A percentile compares a stretch with the other conserved stretches of the same genome.
These are phyloP conservation scores for Penicillium egyptiacum DNA, from an alignment of 495 filamentous ascomycete genomes.

Conservation along the genomic window DNA sequence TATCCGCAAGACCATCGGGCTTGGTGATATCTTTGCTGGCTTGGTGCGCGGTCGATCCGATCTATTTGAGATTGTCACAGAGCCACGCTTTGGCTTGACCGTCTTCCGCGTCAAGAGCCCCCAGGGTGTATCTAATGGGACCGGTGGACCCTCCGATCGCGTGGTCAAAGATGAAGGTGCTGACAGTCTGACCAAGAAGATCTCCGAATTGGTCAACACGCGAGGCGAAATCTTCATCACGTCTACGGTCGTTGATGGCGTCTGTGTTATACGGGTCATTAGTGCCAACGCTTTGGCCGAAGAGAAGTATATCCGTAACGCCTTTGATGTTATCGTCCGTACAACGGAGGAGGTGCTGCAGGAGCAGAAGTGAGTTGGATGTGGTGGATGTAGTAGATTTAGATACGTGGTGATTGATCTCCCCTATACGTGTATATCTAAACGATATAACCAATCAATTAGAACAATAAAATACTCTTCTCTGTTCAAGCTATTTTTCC, in stretches of 20 bases:
- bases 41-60: conserved; percentile 61
- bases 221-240: conserved; percentile 83
- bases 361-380: conserved; percentile 12
- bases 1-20: conserved; percentile 61
- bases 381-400: not conserved
- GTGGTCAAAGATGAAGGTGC: conserved; percentile 47
- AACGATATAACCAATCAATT: not conserved
- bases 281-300: conserved; percentile 67
- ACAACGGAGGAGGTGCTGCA: conserved; percentile 61
- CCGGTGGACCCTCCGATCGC: conserved; percentile 23
- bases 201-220: conserved; percentile 76
- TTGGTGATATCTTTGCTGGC: conserved; percentile 69
- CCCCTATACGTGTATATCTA: not conserved
- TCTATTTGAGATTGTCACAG: conserved; percentile 74
- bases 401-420: not conserved
- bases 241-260: conserved; percentile 69
- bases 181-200: conserved; percentile 70
- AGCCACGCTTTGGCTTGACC: conserved; percentile 76
- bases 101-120: conserved; percentile 60
- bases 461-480: not conserved
- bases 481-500: not conserved
- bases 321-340: conserved; percentile 76
- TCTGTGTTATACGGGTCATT: conserved; percentile 80
- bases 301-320: conserved; percentile 67
- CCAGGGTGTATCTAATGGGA: conserved; percentile 21